phyloP scores from a whole-genome alignment of 2,329 filamentous ascomycete genomes.

The Fusarium oxysporum region DNA sequence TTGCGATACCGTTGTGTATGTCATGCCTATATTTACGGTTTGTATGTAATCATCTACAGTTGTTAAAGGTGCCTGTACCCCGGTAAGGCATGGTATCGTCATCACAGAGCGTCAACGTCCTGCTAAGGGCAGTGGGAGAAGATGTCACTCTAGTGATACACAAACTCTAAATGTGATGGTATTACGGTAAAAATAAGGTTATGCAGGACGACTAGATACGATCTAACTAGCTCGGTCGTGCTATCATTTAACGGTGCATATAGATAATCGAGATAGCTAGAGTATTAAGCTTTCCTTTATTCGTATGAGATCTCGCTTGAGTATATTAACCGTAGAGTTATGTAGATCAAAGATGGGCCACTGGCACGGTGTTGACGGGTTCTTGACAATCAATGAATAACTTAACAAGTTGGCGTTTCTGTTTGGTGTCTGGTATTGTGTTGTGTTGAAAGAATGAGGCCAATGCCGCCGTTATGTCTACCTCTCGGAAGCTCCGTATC shows the following conservation, averaged over 20 bases:
- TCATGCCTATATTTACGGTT: background rate
- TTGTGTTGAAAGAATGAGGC: background rate
- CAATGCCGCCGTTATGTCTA: background rate
- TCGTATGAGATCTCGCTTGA: background rate
- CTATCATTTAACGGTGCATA: background rate
- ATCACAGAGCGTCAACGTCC: background rate
- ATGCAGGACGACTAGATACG: background rate
- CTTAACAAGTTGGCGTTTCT: background rate
- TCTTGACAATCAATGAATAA: background rate
- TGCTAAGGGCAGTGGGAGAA: background rate
- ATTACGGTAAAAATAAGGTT: background rate
- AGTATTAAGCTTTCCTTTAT: background rate
- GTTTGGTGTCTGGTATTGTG: background rate
- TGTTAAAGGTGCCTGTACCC: background rate
- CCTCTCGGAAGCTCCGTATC: background rate
- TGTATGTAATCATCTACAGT: background rate
- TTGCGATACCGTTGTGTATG: background rate
- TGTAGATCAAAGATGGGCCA: background rate
- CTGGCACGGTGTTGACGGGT: background rate
- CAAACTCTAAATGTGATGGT: background rate
- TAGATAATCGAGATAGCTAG: conserved; percentile 5
- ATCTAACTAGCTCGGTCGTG: background rate
- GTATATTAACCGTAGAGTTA: background rate
- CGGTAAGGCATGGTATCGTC: background rate
- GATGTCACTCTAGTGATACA: background rate